Evolutionary conservation across 148 eudicot species (phyloP), one percentile per base, ranked within the genome.

Genomic region (Dysphania ambrosioides): DNA sequence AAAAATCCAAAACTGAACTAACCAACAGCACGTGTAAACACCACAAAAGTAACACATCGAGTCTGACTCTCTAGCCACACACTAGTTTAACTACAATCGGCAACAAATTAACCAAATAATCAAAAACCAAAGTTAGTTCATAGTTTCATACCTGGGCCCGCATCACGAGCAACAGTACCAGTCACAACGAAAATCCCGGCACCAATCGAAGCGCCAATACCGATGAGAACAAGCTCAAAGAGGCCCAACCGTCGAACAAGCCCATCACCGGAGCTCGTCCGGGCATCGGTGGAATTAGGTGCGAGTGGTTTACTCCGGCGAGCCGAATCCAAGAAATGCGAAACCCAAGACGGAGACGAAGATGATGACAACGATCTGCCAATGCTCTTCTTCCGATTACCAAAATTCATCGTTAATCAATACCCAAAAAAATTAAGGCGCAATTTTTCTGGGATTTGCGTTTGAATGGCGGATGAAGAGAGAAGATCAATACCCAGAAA

Each of bases 151-250:
- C 98, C 98, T n/a, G 98, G 98, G 12, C 98, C 98, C 26, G 87
- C 90, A 78, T 94, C 98, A 66, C 78, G 90, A 36, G 98, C 98
- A 35, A 94, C 98, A 65, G 98, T 90, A 34, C 98, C 98, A 35
- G 98, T 94, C 63, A 94, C 96, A 55, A 94, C 98, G 51, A 94
- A 94, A 60, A 94, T 90, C 10, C 98, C 98, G 38, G 98, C 96
- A 15, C 98, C 98, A 35, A 94, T 94, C 9, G 98, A 94, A 30
- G 98, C 98, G 13, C 98, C 98, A 34, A 94, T 78, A 32, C 98
- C 98, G 27, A 94, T 73, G 0, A 94, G 88, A 55, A 94, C 51
- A 15, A 94, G 90, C 78, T 94, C 98, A 42, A 88, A 68, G 1
- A 92, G 83, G 5, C 96, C 88, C 23, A 94, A 84, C 34, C 97